Evolutionary conservation across 1,139 yeast genomes (phyloP), one percentile per base, ranked within the genome.

Genomic region (Pneumocystis wakefieldiae): DNA sequence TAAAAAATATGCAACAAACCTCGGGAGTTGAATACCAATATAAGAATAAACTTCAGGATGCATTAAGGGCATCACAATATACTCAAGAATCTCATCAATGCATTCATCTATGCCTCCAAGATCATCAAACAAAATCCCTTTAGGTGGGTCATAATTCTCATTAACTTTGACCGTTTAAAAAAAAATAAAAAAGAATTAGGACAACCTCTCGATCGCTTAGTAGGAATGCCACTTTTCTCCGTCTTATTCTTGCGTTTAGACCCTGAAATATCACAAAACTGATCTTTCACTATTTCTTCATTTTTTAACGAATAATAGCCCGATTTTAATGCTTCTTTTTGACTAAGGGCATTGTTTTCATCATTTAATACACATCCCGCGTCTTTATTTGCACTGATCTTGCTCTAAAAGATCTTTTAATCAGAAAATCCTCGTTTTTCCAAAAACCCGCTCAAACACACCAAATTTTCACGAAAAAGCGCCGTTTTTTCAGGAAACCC

Each of bases 11-110:
- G 8, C 3, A 17, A 39, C 3, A 14, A 15, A 66, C 68, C 70
- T 79, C n/a, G 98, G 96, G 15, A 97, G 96, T 69, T 90, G 96
- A 3, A 92, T 91, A 32, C 98, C 97, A 0, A 96, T 87, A 10
- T 91, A 81, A 19, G 78, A 69, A 71, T 89, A 92, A 1, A 92
- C 87, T 73, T 92, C 98, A 0, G 97, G 97, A 71, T 92, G 98
- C 57, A 87, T 76, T 48, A 92, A 83, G 0, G 98, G 98, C 76
- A 92, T 80, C 1, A 95, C 96, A 1, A 94, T 85, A 59, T 90
- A 78, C 73, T 92, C 97, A 84, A 89, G 83, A 17, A 92, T 78
- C 72, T 91, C 95, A 2, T 88, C 81, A 37, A 92, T 83, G 28
- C 91, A 84, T 64, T 81, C 83, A 67, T 87, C 95, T 73, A 94